These are phyloP conservation scores for Clitopilus passeckerianus DNA, from an alignment of 768 basidiomycete species.

Conservation along the genomic window DNA sequence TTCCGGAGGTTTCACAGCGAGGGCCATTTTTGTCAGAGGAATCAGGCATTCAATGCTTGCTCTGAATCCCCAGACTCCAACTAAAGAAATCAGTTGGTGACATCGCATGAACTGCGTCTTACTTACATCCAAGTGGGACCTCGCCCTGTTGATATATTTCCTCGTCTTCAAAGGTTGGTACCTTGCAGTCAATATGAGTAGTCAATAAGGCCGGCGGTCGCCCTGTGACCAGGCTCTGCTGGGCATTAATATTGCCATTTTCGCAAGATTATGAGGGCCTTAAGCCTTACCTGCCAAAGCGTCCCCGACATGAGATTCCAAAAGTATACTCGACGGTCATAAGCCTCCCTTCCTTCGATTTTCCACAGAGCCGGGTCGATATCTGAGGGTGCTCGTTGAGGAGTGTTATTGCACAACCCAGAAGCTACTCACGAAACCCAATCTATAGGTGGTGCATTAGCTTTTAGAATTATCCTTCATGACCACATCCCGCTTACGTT, in stretches of 20 bases:
- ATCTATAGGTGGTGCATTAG: slow-evolving; percentile 21
- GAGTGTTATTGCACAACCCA: not conserved
- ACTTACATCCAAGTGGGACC: slow-evolving; percentile 40
- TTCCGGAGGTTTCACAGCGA: slow-evolving; percentile 35
- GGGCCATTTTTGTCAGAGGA: slow-evolving; percentile 33
- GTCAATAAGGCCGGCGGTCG: slow-evolving; percentile 41
- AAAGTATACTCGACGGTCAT: slow-evolving; percentile 50
- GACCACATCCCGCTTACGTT: slow-evolving; percentile 27
- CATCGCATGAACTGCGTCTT: not conserved
- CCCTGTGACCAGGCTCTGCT: slow-evolving; percentile 41
- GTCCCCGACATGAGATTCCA: slow-evolving; percentile 45
- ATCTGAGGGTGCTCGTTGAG: slow-evolving; percentile 22
- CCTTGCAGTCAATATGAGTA: slow-evolving; percentile 38
- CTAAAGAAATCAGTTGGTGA: slow-evolving; percentile 18
- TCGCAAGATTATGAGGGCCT: not conserved
- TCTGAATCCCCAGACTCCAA: slow-evolving; percentile 43
- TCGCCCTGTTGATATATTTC: slow-evolving; percentile 34
- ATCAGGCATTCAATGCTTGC: slow-evolving; percentile 35
- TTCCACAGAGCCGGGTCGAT: slow-evolving; percentile 49
- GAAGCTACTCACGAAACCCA: slow-evolving; percentile 33
- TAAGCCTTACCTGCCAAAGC: slow-evolving; percentile 46
- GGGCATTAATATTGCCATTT: slow-evolving; percentile 1
- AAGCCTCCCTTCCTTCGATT: slow-evolving; percentile 42
- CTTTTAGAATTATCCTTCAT: not conserved
- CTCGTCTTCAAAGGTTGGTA: slow-evolving; percentile 44